Conservation (phyloP, 2,329 filamentous ascomycete genomes). For the Phialophora tarda region DNA sequence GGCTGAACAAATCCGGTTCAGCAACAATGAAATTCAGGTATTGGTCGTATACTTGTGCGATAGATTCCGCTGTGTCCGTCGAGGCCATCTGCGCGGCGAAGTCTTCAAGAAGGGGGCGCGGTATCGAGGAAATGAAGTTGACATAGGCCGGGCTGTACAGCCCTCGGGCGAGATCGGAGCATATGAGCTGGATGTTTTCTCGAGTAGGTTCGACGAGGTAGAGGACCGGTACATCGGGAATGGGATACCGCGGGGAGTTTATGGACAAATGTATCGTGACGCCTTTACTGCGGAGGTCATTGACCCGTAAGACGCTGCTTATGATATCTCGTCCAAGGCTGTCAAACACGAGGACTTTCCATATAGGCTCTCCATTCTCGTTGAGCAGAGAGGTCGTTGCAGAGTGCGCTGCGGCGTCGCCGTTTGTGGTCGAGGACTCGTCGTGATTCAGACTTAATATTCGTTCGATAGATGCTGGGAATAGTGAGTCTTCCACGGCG, state of each 20-base stretch:
- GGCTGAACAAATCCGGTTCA: slow-evolving; percentile 91
- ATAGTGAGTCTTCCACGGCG: slow-evolving; percentile 32
- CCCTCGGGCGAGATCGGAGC: slow-evolving; percentile 80
- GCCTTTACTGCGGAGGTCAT: slow-evolving; percentile 90
- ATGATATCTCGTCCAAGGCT: slow-evolving; percentile 91
- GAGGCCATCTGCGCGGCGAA: slow-evolving; percentile 88
- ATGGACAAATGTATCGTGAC: slow-evolving; percentile 96
- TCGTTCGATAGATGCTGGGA: slow-evolving; percentile 84
- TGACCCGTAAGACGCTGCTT: slow-evolving; percentile 92
- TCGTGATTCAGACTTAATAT: slow-evolving; percentile 93
- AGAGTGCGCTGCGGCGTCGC: slow-evolving; percentile 46
- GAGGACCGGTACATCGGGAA: slow-evolving; percentile 93
- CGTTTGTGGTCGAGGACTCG: slow-evolving; percentile 18
- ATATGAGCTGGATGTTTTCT: slow-evolving; percentile 81
- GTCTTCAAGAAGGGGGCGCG: slow-evolving; percentile 87
- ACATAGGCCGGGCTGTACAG: slow-evolving; percentile 94
- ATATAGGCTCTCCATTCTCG: slow-evolving; percentile 81
- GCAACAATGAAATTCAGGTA: slow-evolving; percentile 97
- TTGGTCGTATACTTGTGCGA: slow-evolving; percentile 93
- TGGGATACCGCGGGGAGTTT: slow-evolving; percentile 79
- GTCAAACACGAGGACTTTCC: slow-evolving; percentile 97
- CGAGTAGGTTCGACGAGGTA: slow-evolving; percentile 92
- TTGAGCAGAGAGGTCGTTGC: slow-evolving; percentile 81
- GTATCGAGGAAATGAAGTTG: slow-evolving; percentile 95
- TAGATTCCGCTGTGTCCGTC: slow-evolving; percentile 83